Percentiles rank a stretch among this genome's conserved stretches.
Conservation (phyloP, 768 basidiomycete species). For the Lactarius indigo region DNA sequence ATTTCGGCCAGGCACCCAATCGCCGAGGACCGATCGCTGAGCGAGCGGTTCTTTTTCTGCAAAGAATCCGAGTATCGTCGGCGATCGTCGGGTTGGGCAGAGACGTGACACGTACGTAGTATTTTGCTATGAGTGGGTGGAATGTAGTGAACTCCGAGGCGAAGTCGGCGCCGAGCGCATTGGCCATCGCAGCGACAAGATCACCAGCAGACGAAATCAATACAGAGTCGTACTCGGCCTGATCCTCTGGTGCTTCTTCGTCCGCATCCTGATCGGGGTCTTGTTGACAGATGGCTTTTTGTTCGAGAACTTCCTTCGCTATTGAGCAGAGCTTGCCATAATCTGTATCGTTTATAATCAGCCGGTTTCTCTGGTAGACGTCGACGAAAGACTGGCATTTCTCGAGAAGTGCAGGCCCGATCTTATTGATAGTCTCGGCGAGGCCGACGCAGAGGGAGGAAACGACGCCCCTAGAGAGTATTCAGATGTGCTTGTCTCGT, state of each 20-base stretch:
- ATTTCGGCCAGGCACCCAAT: conserved; percentile 95
- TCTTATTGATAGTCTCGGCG: conserved; percentile 86
- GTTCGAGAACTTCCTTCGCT: conserved; percentile 81
- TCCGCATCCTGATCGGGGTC: conserved; percentile 91
- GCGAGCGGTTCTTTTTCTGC: conserved; percentile 80
- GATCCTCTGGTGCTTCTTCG: conserved; percentile 81
- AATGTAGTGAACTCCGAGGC: conserved; percentile 78
- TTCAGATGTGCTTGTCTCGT: conserved; percentile 16
- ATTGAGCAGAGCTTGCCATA: conserved; percentile 77
- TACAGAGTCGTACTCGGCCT: conserved; percentile 95
- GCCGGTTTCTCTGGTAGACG: conserved; percentile 14
- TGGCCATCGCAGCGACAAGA: conserved; percentile 85
- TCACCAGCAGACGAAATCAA: conserved; percentile 93
- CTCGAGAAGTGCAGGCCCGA: conserved; percentile 85
- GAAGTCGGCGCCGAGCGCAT: conserved; percentile 82
- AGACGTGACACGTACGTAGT: conserved; percentile 62
- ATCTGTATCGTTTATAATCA: conserved; percentile 39
- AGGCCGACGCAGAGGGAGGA: conserved; percentile 84
- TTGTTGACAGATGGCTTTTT: conserved; percentile 94
- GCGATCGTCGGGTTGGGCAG: background rate
- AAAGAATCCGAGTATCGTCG: background rate
- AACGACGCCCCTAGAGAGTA: conserved; percentile 67
- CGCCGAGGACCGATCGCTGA: conserved; percentile 88
- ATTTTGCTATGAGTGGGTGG: conserved; percentile 86
- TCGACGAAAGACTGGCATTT: conserved; percentile 48